These are phyloP conservation scores for Metschnikowia drakensbergensis DNA, from an alignment of 805 yeast genomes.

Conservation along the genomic window DNA sequence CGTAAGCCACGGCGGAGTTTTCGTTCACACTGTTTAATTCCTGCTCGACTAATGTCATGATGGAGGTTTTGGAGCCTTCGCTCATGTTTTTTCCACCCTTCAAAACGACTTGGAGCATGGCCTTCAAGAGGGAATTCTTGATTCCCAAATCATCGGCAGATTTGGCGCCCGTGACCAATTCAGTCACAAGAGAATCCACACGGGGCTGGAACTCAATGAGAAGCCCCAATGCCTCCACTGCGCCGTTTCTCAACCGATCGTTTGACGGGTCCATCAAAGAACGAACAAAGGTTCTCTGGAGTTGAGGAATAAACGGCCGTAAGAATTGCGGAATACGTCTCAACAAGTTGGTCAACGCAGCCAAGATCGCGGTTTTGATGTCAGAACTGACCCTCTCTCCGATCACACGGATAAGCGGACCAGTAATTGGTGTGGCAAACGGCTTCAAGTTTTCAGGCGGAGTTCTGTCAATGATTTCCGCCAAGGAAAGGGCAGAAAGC, in stretches of 20 bases:
- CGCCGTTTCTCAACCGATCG: slow-evolving; percentile 71
- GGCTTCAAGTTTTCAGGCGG: slow-evolving; percentile 80
- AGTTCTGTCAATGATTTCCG: slow-evolving; percentile 79
- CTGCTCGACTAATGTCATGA: slow-evolving; percentile 70
- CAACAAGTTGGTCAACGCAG: slow-evolving; percentile 75
- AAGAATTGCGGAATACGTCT: slow-evolving; percentile 83
- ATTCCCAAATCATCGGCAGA: slow-evolving; percentile 64
- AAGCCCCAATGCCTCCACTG: slow-evolving; percentile 86
- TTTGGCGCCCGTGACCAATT: slow-evolving; percentile 72
- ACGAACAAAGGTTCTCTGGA: slow-evolving; percentile 94
- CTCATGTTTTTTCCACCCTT: slow-evolving; percentile 77
- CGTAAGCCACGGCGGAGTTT: slow-evolving; percentile 69
- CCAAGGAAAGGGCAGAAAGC: slow-evolving; percentile 81
- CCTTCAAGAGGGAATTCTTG: slow-evolving; percentile 80
- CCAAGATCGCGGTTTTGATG: slow-evolving; percentile 89
- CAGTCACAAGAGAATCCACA: slow-evolving; percentile 87
- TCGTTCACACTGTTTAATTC: slow-evolving; percentile 54
- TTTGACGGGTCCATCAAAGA: slow-evolving; percentile 76
- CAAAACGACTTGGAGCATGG: slow-evolving; percentile 73
- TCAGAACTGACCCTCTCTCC: slow-evolving; percentile 93
- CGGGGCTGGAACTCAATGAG: slow-evolving; percentile 87
- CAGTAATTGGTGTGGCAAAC: slow-evolving; percentile 88
- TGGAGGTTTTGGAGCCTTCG: slow-evolving; percentile 64
- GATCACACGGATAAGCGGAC: slow-evolving; percentile 95
- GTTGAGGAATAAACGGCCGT: slow-evolving; percentile 94